Evolutionary conservation across 306 rosid species (phyloP), one percentile per base, ranked within the genome.

Genomic region (Glycine soja): DNA sequence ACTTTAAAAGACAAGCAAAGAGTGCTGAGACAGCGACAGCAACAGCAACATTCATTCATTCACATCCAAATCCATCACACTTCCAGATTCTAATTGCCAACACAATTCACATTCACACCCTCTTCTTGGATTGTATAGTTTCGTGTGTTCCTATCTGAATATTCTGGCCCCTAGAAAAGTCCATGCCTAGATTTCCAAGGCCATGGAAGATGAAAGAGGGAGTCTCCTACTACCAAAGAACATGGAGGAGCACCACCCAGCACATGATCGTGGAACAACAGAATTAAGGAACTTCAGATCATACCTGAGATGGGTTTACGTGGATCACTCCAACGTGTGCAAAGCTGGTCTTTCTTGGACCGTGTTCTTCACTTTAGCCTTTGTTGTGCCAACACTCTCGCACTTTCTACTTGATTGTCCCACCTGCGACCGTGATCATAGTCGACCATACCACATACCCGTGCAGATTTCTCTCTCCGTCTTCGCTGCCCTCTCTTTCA

Each of bases 381-480:
- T 86, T 19, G 91, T 76, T 2, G 87, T 93, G 1, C 99, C 99
- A 0, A 10, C 89, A n/a, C 68, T 79, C 0, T 74, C 98, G 2
- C 95, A 93, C 82, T 90, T 93, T 19, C 81, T 89, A 46, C 97
- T 95, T 5, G 18, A 71, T 12, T 95, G 99, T 79, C 43, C 48
- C 81, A 78, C 67, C 81, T 95, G 99, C 69, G 97, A 95, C 4
- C 85, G 64, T 10, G 86, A 93, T 80, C 94, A 93, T 10, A 67
- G 72, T 57, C 83, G 98, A 30, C 99, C 99, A 11, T 95, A 91
- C 52, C 96, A 90, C 64, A 30, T 86, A 1, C 92, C 88, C 0
- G 97, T 89, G 1, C 97, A 95, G 83, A 52, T 85, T 4, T 90
- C 94, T 15, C 89, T 95, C 2, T 80, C 99, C 8, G 50, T 86